Evolutionary conservation across 495 filamentous ascomycete species (phyloP), one percentile per base, ranked within the genome.

Genomic region (Pseudomonodictys pantanalensis): DNA sequence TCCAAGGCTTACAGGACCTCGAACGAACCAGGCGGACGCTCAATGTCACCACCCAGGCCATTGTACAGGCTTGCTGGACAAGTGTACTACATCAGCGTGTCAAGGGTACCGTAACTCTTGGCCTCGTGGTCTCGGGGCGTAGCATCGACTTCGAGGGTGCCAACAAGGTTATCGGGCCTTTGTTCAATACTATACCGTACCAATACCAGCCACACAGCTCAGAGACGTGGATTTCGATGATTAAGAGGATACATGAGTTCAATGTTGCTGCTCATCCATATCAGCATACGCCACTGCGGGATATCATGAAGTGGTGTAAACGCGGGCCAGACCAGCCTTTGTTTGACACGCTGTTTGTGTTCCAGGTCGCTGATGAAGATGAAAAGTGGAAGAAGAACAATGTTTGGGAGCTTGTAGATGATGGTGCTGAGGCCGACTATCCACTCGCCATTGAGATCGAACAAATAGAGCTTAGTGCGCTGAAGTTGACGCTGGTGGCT

Each of bases 151-250:
- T 86, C 18, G 79, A 86, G 25, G 79, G 76, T 0, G 80, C 84
- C 12, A 90, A 95, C 30, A 72, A 77, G 8, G 79, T 87, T 7
- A 81, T 92, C 50, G 93, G 93, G 0, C 92, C 92, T 0, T 70
- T 96, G 3, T 95, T 97, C 78, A 97, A 97, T 71, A 96, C 92
- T 0, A 76, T 96, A 0, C 89, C 92, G 7, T 87, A 86, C 65
- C 72, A 77, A 33, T 68, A 85, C 11, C 68, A 78, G 8, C 52
- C 80, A 8, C 66, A 73, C 24, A 61, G 72, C 15, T 47, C 72
- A n/a, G 73, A 78, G 15, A 82, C 73, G 8, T 84, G 79, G 78
- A 58, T 69, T 11, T 74, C 76, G 0, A 61, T 87, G 1, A 70
- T 87, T 20, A 71, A 66, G 17, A 69, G 69, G 43, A 82, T 83